phyloP scores from a whole-genome alignment of 371 early-diverging fungal species.

The Mucor irregularis region DNA sequence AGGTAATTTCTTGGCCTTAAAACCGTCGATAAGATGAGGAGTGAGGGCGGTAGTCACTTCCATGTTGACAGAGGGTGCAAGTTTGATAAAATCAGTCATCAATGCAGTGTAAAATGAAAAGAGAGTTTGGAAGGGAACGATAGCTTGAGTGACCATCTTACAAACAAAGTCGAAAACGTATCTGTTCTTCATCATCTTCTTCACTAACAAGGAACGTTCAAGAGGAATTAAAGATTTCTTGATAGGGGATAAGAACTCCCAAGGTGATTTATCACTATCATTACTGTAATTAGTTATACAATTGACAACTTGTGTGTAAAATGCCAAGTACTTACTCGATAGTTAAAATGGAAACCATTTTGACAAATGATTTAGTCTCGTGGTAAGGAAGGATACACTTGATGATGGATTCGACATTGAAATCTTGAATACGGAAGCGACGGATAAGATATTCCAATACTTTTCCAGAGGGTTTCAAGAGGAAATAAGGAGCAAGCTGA shows the following conservation, averaged over 20 bases:
- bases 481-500: slow-evolving; percentile 80
- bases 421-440: slow-evolving; percentile 85
- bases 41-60: slow-evolving; percentile 50
- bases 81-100: slow-evolving; percentile 60
- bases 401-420: slow-evolving; percentile 80
- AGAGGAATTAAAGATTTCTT: slow-evolving; percentile 61
- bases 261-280: slow-evolving; percentile 59
- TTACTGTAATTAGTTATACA: background rate
- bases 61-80: slow-evolving; percentile 48
- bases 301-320: background rate
- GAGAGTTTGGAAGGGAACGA: slow-evolving; percentile 54
- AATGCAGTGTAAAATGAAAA: slow-evolving; percentile 71
- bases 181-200: slow-evolving; percentile 56
- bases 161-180: slow-evolving; percentile 70
- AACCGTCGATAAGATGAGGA: slow-evolving; percentile 60
- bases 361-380: slow-evolving; percentile 85
- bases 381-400: slow-evolving; percentile 89
- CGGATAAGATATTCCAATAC: slow-evolving; percentile 93
- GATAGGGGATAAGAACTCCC: slow-evolving; percentile 67
- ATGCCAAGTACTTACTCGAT: slow-evolving; percentile 56
- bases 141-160: slow-evolving; percentile 49
- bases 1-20: slow-evolving; percentile 43
- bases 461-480: slow-evolving; percentile 81
- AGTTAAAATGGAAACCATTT: slow-evolving; percentile 72
- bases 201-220: slow-evolving; percentile 63